Evolutionary conservation across 2,329 filamentous ascomycete species (phyloP).

Genomic region (Tolypocladium sp.): DNA sequence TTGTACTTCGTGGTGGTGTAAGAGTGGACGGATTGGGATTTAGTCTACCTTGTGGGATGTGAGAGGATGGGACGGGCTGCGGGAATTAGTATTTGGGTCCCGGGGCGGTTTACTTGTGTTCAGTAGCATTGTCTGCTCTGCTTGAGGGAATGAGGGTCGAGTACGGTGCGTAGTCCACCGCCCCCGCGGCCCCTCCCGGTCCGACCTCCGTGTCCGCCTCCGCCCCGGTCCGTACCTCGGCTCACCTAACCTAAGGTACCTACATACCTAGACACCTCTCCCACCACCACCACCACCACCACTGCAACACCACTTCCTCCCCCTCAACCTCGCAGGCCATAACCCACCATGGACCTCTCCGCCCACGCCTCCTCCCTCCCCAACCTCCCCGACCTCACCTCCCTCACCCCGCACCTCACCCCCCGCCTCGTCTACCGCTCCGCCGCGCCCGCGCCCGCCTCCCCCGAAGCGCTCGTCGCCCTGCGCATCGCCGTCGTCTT

Average conservation of each 20-base stretch:
- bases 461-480: slow-evolving; percentile 38
- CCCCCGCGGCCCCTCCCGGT: not conserved
- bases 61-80: too few relatives aligned
- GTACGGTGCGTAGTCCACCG: too few relatives aligned
- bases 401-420: not conserved
- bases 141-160: too few relatives aligned
- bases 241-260: not conserved
- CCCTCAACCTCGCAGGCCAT: not conserved
- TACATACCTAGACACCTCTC: not conserved
- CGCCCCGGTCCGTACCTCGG: not conserved
- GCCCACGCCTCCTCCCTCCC: not conserved
- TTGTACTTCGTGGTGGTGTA: too few relatives aligned
- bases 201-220: not conserved
- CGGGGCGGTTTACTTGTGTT: too few relatives aligned
- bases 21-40: too few relatives aligned
- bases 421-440: slow-evolving; percentile 56
- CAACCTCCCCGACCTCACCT: not conserved
- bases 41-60: too few relatives aligned
- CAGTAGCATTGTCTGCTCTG: too few relatives aligned
- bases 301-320: not conserved
- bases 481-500: slow-evolving; percentile 58
- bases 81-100: too few relatives aligned
- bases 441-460: slow-evolving; percentile 50
- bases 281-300: not conserved
- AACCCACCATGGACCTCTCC: not conserved